phyloP scores from a whole-genome alignment of 2,329 filamentous ascomycete genomes.

The Colletotrichum sansevieriae region DNA sequence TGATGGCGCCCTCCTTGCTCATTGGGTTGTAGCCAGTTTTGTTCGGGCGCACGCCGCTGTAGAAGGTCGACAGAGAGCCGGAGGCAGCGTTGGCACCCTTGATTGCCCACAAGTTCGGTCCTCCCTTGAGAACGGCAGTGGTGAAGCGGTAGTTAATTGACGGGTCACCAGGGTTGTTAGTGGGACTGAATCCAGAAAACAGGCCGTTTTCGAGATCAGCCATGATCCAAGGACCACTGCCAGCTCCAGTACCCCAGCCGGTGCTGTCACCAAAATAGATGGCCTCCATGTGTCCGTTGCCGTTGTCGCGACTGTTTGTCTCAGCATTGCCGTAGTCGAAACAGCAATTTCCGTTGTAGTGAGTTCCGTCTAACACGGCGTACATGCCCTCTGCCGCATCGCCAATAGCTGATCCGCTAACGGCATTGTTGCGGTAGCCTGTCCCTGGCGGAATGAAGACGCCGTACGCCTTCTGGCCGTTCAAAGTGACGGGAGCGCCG shows the following conservation, averaged over 20 bases:
- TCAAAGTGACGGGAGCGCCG: conserved; percentile 71
- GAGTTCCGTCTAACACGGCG: conserved; percentile 69
- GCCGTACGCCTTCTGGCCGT: conserved; percentile 73
- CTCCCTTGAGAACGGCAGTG: conserved; percentile 69
- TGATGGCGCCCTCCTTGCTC: conserved; percentile 74
- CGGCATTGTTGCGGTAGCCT: conserved; percentile 72
- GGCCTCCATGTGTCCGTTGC: conserved; percentile 76
- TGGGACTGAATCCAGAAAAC: conserved; percentile 65
- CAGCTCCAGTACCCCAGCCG: conserved; percentile 68
- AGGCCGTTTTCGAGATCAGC: conserved; percentile 77
- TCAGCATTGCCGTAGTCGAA: conserved; percentile 72
- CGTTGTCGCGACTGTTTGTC: conserved; percentile 64
- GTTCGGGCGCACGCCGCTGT: conserved; percentile 66
- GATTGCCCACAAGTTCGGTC: conserved; percentile 69
- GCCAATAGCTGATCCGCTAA: conserved; percentile 64
- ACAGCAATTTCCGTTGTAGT: conserved; percentile 69
- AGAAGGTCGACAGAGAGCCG: conserved; percentile 69
- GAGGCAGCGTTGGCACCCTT: conserved; percentile 69
- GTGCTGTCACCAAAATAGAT: conserved; percentile 73
- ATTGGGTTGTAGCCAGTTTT: conserved; percentile 70
- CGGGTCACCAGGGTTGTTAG: conserved; percentile 64
- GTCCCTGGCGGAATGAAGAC: conserved; percentile 72
- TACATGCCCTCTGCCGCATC: conserved; percentile 72
- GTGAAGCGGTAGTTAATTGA: conserved; percentile 68
- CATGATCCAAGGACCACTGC: conserved; percentile 76